Percentiles rank a stretch among this genome's conserved stretches.
Evolutionary conservation across 176 grass and related monocot species (phyloP).

Genomic region (Lolium multiflorum): DNA sequence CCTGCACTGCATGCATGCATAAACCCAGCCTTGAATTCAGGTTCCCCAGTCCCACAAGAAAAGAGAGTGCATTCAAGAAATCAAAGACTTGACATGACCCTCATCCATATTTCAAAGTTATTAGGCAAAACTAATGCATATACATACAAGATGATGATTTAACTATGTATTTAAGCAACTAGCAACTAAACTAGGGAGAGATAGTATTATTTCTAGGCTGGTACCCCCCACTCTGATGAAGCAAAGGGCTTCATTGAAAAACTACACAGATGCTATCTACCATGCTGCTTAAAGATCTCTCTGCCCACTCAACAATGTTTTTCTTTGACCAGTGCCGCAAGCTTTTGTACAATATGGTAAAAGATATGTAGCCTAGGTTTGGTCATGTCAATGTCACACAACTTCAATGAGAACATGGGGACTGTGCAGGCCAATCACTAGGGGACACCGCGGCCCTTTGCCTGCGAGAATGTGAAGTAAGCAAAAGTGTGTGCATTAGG

Average conservation of each 20-base stretch:
- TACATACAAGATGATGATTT: constrained; percentile 1
- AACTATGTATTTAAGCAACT: neutral
- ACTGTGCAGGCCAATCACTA: constrained; percentile 49
- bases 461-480: constrained; percentile 53
- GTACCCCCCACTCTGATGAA: constrained; percentile 36
- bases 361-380: constrained; percentile 45
- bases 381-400: constrained; percentile 62
- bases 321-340: constrained; percentile 62
- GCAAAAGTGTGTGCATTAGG: constrained; percentile 50
- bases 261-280: constrained; percentile 46
- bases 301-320: constrained; percentile 42
- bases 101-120: constrained; percentile 14
- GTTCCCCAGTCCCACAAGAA: constrained; percentile 35
- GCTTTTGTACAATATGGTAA: constrained; percentile 17
- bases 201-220: constrained; percentile 18
- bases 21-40: constrained; percentile 62
- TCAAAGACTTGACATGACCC: constrained; percentile 41
- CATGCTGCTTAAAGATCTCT: constrained; percentile 41
- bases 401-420: constrained; percentile 52
- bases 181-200: constrained; percentile 29
- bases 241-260: constrained; percentile 11
- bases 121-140: constrained; percentile 35
- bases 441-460: constrained; percentile 59
- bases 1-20: constrained; percentile 30
- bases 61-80: constrained; percentile 32